Conservation (phyloP, 352 stramenopile species). For the Globisporangium cylindrosporum region DNA sequence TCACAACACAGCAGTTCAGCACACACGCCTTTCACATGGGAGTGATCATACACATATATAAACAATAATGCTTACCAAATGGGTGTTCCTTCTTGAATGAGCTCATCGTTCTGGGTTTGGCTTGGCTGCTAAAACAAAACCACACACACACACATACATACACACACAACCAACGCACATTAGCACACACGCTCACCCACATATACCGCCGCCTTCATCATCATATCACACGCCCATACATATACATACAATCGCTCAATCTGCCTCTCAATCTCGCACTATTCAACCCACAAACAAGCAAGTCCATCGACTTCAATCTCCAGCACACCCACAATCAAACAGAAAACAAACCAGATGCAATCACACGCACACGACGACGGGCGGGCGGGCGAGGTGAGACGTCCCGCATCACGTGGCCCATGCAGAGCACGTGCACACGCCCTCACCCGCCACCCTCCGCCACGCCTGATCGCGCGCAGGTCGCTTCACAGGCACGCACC, state of each 20-base stretch:
- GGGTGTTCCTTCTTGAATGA: slow-evolving; percentile 91
- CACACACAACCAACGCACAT: neutral
- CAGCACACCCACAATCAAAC: neutral
- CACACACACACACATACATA: neutral
- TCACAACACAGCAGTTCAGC: neutral
- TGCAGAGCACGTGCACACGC: neutral
- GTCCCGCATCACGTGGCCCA: neutral
- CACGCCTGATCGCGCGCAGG: neutral
- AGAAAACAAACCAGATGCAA: neutral
- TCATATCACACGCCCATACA: neutral
- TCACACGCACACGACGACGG: neutral
- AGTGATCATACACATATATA: neutral
- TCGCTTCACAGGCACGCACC: neutral
- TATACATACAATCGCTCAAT: neutral
- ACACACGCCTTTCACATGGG: neutral
- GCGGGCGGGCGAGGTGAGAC: neutral
- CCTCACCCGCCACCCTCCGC: no score
- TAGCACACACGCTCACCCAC: neutral
- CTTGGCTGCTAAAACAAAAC: neutral
- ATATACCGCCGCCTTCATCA: neutral
- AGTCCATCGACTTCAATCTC: neutral
- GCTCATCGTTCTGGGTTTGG: slow-evolving; percentile 52
- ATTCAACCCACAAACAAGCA: neutral
- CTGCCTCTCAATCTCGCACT: neutral
- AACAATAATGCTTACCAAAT: slow-evolving; percentile 49